These are phyloP conservation scores for Phytophthora quininea DNA, from an alignment of 352 stramenopile genomes.

Conservation along the genomic window DNA sequence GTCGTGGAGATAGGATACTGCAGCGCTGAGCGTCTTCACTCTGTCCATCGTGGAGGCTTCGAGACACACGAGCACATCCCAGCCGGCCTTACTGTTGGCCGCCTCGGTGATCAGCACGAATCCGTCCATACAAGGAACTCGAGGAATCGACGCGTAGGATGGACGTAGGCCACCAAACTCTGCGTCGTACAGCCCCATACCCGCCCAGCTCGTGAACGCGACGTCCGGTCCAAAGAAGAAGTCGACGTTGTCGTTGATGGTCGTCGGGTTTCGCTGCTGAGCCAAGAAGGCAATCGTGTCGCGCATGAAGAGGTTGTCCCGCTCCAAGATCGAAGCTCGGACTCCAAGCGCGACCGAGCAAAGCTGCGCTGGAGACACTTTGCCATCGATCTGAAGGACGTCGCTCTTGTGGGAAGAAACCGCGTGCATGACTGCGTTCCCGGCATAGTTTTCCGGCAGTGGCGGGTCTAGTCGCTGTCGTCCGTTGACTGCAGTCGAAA, in stretches of 20 bases:
- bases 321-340: constrained; percentile 48
- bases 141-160: constrained; percentile 40
- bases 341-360: constrained; percentile 35
- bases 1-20: constrained; percentile 17
- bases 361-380: constrained; percentile 12
- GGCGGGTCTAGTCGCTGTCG: constrained; percentile 48
- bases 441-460: constrained; percentile 46
- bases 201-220: constrained; percentile 62
- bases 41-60: constrained; percentile 23
- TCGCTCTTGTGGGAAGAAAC: constrained; percentile 38
- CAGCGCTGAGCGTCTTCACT: constrained; percentile 7
- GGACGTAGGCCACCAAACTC: constrained; percentile 43
- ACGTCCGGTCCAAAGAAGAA: constrained; percentile 63
- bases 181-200: constrained; percentile 63
- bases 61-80: constrained; percentile 33
- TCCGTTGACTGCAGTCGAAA: constrained; percentile 57
- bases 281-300: constrained; percentile 66
- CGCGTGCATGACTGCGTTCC: constrained; percentile 61
- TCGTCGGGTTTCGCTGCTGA: constrained; percentile 23
- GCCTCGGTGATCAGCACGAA: constrained; percentile 55
- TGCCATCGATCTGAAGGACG: constrained; percentile 21
- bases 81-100: constrained; percentile 14
- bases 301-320: constrained; percentile 47
- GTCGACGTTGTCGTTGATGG: constrained; percentile 51
- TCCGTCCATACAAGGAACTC: constrained; percentile 47